These are phyloP conservation scores for Cladorrhinum sp. DNA, from an alignment of 2,329 filamentous ascomycete species.

Conservation along the genomic window DNA sequence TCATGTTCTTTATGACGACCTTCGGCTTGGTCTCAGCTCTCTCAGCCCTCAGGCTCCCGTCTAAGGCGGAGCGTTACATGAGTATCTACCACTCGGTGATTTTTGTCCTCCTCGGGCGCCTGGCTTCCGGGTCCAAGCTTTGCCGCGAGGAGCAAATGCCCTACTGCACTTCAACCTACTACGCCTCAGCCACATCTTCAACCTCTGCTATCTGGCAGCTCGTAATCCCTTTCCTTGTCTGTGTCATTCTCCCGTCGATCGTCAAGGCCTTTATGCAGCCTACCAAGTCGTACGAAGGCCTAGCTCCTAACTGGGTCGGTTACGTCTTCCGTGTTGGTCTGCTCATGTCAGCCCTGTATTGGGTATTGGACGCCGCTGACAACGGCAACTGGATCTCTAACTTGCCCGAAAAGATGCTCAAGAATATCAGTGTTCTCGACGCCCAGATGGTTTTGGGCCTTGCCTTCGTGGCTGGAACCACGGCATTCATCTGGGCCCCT, in stretches of 20 bases:
- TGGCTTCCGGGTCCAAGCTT: constrained; percentile 84
- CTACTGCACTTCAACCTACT: constrained; percentile 92
- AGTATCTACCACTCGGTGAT: constrained; percentile 81
- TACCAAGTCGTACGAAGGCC: constrained; percentile 84
- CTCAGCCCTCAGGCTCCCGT: constrained; percentile 70
- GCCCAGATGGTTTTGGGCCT: constrained; percentile 79
- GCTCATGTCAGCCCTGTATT: constrained; percentile 74
- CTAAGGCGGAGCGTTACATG: constrained; percentile 65
- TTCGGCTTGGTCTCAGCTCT: constrained; percentile 76
- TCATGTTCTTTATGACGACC: constrained; percentile 85
- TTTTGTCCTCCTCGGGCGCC: constrained; percentile 74
- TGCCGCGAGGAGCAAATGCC: constrained; percentile 99
- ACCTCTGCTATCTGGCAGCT: constrained; percentile 92
- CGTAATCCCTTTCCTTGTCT: constrained; percentile 71
- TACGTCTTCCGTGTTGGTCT: constrained; percentile 74
- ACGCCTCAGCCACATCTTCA: constrained; percentile 85
- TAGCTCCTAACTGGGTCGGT: constrained; percentile 80
- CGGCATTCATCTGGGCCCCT: constrained; percentile 80
- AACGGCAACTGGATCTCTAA: constrained; percentile 74
- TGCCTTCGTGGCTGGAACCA: constrained; percentile 77
- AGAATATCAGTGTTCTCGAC: constrained; percentile 70
- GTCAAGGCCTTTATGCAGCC: constrained; percentile 76
- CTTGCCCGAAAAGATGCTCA: constrained; percentile 60
- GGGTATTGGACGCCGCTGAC: constrained; percentile 85
- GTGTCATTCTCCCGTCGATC: constrained; percentile 67